Evolutionary conservation across 2,329 filamentous ascomycete species (phyloP), one percentile per base, ranked within the genome.

Genomic region (Trichoderma sp.): DNA sequence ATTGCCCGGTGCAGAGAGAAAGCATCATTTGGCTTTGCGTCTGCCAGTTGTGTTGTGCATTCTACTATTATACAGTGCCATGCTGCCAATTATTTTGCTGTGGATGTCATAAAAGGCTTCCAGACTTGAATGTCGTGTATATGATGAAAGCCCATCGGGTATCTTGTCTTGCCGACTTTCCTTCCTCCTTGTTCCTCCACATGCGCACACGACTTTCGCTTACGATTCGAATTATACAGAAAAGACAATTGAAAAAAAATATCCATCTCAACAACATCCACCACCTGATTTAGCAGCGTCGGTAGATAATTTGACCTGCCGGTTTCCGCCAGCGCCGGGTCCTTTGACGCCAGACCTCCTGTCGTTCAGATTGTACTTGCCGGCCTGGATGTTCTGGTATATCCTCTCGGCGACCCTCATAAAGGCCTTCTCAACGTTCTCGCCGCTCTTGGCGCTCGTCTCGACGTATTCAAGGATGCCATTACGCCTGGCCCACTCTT

Each of bases 381-480:
- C 97, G 1, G 94, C 94, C 86, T 98, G 95, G 77, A 99, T 98
- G 81, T 98, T 98, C 83, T 96, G 92, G 83, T 97, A 97, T 86
- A 99, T 98, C 84, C 95, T 89, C 87, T 98, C 95, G 24, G 97
- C 95, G 16, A 98, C 95, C 81, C 97, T 92, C 82, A 97, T 89
- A 81, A 99, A 99, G 2, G 97, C 97, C 79, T 92, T 90, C 84
- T 99, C 97, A 45, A 99, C 97, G 68, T 95, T 95, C 82, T 97
- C 95, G 71, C 97, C 97, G 77, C 93, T 97, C 88, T 98, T 99
- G 67, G 97, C 97, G 79, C 93, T 95, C 53, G 97, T 99, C 87
- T 99, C 97, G 77, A 98, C 95, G 83, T 98, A 98, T 82, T 95
- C 92, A 82, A 98, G 91, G 31, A 98, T 92, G 75, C 94, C 94